Evolutionary conservation across 2,329 filamentous ascomycete species (phyloP).

Genomic region (Sordariomycetes sp.): DNA sequence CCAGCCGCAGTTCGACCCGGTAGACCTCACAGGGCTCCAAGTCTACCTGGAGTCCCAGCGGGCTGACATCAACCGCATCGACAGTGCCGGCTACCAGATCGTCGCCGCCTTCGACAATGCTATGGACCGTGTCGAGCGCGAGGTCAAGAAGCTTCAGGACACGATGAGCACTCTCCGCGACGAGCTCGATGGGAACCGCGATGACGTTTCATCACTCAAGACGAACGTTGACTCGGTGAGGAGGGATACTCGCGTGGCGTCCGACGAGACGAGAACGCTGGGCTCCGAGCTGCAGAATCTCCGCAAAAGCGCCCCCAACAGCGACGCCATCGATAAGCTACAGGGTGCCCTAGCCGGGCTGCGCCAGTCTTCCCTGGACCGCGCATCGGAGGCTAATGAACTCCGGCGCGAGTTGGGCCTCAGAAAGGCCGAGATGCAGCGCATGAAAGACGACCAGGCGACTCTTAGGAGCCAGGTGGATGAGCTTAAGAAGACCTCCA

Average conservation of each 20-base stretch:
- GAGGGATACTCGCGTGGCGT: neutral
- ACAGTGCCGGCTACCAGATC: conserved; percentile 23
- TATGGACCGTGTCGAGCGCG: conserved; percentile 21
- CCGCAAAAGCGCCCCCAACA: neutral
- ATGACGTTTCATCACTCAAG: conserved; percentile 17
- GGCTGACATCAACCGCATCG: conserved; percentile 23
- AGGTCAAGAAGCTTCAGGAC: conserved; percentile 20
- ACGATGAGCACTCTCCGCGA: conserved; percentile 15
- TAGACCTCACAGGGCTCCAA: conserved; percentile 19
- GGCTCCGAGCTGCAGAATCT: neutral
- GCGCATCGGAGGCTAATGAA: conserved; percentile 7
- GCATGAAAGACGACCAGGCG: conserved; percentile 13
- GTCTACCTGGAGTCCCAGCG: conserved; percentile 20
- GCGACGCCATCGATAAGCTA: conserved; percentile 9
- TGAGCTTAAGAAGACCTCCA: conserved; percentile 12
- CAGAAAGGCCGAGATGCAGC: conserved; percentile 13
- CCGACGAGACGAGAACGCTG: neutral
- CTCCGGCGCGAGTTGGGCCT: conserved; percentile 13
- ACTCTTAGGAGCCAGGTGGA: conserved; percentile 13
- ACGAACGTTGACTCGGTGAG: conserved; percentile 12
- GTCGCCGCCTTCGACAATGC: conserved; percentile 23
- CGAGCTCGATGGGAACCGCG: conserved; percentile 11
- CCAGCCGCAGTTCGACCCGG: neutral
- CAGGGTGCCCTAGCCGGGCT: conserved; percentile 11
- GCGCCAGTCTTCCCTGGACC: conserved; percentile 10